Conservation (phyloP, 768 basidiomycete species). For the Tulasnella sp. region DNA sequence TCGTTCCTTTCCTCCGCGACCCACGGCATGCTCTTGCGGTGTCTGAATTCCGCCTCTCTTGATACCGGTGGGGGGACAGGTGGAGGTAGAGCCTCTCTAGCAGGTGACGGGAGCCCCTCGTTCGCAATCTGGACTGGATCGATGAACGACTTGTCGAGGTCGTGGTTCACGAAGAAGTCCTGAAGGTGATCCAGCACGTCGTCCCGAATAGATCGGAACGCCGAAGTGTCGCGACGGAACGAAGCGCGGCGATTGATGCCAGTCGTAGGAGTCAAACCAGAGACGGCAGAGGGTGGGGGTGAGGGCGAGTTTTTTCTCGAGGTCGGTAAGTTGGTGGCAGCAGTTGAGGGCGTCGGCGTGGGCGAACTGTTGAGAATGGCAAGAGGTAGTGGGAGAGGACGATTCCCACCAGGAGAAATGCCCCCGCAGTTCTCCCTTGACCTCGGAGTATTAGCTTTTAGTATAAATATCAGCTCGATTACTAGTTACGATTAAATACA, state of each 20-base stretch:
- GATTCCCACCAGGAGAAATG: too few relatives aligned
- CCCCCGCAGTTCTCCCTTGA: too few relatives aligned
- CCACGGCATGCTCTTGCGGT: slow-evolving; percentile 88
- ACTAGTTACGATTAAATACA: too few relatives aligned
- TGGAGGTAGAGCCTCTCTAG: slow-evolving; percentile 44
- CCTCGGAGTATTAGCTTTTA: too few relatives aligned
- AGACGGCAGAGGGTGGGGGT: neutral
- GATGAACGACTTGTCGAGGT: slow-evolving; percentile 92
- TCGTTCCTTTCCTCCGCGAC: slow-evolving; percentile 87
- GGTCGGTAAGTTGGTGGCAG: slow-evolving; percentile 23
- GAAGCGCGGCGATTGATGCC: slow-evolving; percentile 22
- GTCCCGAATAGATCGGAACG: slow-evolving; percentile 84
- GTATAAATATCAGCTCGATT: too few relatives aligned
- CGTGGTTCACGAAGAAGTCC: slow-evolving; percentile 92
- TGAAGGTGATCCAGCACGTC: slow-evolving; percentile 90
- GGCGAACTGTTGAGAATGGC: too few relatives aligned
- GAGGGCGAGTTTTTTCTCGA: slow-evolving; percentile 33
- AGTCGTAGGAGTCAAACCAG: slow-evolving; percentile 28
- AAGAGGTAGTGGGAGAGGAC: too few relatives aligned
- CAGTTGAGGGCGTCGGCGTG: too few relatives aligned
- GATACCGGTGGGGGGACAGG: neutral
- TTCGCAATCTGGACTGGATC: slow-evolving; percentile 53
- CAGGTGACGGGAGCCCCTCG: slow-evolving; percentile 73
- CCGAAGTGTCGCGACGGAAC: slow-evolving; percentile 68
- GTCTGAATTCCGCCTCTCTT: slow-evolving; percentile 41